Percentiles rank a stretch among this genome's conserved stretches.
These are phyloP conservation scores for Diaporthe vaccinii DNA, from an alignment of 2,329 filamentous ascomycete genomes.

Conservation along the genomic window DNA sequence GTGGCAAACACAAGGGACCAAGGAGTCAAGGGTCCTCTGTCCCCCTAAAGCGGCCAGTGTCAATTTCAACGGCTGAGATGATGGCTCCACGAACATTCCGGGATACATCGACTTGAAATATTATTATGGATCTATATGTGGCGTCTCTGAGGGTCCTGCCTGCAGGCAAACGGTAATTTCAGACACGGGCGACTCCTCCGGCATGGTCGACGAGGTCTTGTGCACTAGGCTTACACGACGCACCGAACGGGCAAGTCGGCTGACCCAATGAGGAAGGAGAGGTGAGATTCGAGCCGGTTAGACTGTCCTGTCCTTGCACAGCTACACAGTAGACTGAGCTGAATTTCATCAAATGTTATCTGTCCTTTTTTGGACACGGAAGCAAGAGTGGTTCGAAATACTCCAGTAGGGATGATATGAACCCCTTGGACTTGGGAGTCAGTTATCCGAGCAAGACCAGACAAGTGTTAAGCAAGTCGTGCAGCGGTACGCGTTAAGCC, in stretches of 20 bases:
- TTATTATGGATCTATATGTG: slow-evolving; percentile 17
- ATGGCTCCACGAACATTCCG: neutral
- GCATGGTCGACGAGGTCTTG: neutral
- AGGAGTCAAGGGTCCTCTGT: neutral
- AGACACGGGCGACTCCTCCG: neutral
- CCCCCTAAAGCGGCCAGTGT: neutral
- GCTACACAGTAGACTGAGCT: neutral
- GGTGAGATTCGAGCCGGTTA: neutral
- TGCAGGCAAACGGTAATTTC: neutral
- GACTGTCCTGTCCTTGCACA: neutral
- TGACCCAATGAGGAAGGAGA: neutral
- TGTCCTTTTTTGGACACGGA: neutral
- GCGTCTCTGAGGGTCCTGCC: neutral
- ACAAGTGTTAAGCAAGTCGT: neutral
- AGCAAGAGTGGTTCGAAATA: neutral
- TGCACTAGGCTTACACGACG: neutral
- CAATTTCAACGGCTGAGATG: neutral
- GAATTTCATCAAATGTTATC: neutral
- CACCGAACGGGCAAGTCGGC: neutral
- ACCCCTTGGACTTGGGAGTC: neutral
- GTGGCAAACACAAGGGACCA: neutral
- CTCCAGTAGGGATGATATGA: neutral
- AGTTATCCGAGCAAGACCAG: neutral
- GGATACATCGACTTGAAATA: neutral
- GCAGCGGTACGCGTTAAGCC: neutral